Evolutionary conservation across 2,329 filamentous ascomycete species (phyloP).

Genomic region (Tolypocladium paradoxum): DNA sequence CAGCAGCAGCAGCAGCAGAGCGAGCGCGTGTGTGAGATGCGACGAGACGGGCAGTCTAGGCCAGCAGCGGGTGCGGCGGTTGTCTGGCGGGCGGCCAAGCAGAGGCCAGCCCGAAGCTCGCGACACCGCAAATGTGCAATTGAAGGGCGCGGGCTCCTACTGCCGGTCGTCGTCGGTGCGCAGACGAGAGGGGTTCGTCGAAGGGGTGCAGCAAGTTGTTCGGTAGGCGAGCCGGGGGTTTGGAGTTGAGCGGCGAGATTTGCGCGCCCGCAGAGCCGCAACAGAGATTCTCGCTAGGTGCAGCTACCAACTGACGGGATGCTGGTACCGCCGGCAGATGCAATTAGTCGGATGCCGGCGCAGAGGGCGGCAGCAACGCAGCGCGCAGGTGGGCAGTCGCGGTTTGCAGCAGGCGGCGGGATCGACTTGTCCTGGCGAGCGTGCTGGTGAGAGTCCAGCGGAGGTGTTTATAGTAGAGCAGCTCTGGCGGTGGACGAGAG

Average conservation of each 20-base stretch:
- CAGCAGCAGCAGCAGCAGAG: background rate
- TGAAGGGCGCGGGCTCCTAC: background rate
- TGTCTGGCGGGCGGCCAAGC: background rate
- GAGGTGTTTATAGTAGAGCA: background rate
- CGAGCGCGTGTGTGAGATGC: background rate
- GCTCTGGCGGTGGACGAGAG: background rate
- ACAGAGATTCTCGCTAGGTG: background rate
- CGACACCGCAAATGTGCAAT: background rate
- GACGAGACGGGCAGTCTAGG: background rate
- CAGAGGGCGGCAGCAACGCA: background rate
- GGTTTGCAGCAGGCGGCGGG: background rate
- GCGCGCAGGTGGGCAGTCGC: background rate
- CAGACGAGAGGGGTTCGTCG: background rate
- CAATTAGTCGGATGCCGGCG: background rate
- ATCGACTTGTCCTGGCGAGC: background rate
- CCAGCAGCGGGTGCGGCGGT: background rate
- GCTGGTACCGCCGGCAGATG: background rate
- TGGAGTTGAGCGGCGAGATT: background rate
- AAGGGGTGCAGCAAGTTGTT: background rate
- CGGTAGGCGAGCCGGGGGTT: background rate
- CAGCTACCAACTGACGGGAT: background rate
- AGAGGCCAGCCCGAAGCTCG: background rate
- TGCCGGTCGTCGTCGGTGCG: background rate
- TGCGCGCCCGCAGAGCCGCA: slow-evolving; percentile 2
- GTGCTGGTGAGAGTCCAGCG: background rate